Conservation (phyloP, 257 asterid genomes). For the Forsythia viridissima region DNA sequence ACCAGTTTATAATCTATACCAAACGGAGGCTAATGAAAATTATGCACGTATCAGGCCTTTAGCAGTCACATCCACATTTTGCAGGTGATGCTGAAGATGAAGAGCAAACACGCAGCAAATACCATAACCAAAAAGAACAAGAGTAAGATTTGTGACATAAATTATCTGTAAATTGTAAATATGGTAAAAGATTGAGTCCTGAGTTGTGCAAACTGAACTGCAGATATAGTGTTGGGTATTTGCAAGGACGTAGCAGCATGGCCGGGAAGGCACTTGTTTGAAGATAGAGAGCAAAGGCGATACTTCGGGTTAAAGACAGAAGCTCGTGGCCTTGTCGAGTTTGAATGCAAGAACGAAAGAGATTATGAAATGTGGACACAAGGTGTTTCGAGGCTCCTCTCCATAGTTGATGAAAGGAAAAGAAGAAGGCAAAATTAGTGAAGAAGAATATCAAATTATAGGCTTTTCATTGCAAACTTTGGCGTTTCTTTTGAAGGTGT, state of each 20-base stretch:
- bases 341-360: slow-evolving; percentile 49
- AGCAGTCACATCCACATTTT: background rate
- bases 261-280: slow-evolving; percentile 92
- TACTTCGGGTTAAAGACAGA: slow-evolving; percentile 86
- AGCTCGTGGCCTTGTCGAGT: slow-evolving; percentile 66
- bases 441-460: background rate
- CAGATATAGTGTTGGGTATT: slow-evolving; percentile 84
- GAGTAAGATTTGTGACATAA: slow-evolving; percentile 39
- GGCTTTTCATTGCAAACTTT: too few relatives aligned
- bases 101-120: slow-evolving; percentile 85
- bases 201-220: background rate
- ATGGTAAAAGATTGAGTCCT: background rate
- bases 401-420: slow-evolving; percentile 40
- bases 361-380: slow-evolving; percentile 57
- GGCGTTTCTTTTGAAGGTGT: too few relatives aligned
- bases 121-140: slow-evolving; percentile 94
- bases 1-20: too few relatives aligned
- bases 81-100: slow-evolving; percentile 98
- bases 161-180: background rate
- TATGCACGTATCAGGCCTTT: too few relatives aligned
- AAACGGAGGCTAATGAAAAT: too few relatives aligned
- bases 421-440: slow-evolving; percentile 10
- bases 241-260: slow-evolving; percentile 85
- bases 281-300: slow-evolving; percentile 84
- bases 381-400: slow-evolving; percentile 51